These are phyloP conservation scores for Chlorella sp. DNA, from an alignment of 139 green algal genomes.

Conservation along the genomic window DNA sequence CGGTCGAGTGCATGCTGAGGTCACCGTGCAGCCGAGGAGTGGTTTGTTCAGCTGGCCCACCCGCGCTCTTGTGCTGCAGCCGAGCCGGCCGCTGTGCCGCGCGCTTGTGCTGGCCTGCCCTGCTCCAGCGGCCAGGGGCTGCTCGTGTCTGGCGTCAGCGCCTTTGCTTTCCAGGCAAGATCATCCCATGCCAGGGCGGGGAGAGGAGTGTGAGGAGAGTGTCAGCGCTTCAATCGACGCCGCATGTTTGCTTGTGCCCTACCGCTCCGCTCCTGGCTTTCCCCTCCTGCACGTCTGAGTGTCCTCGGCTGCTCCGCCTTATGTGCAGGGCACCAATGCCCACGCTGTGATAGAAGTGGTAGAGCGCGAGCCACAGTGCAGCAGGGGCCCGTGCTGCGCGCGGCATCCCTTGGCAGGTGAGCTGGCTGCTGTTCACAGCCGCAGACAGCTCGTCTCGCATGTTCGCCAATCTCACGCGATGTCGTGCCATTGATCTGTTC, in stretches of 20 bases:
- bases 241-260: not conserved
- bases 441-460: no score
- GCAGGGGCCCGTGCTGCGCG: no score
- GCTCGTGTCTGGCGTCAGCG: slow-evolving; percentile 6
- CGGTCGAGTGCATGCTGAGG: no score
- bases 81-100: not conserved
- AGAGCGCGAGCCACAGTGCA: no score
- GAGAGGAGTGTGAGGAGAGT: no score
- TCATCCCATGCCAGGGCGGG: no score
- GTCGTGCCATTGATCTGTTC: no score
- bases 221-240: not conserved
- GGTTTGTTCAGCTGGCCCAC: no score
- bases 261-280: not conserved
- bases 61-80: not conserved
- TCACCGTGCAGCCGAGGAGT: no score
- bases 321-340: slow-evolving; percentile 57
- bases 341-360: slow-evolving; percentile 35
- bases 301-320: not conserved
- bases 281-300: slow-evolving; percentile 1
- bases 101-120: not conserved
- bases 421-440: no score
- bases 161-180: slow-evolving; percentile 41
- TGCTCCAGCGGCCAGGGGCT: not conserved
- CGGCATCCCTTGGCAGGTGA: no score
- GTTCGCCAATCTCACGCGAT: no score